Base-by-base conservation (phyloP, 352 stramenopile species). In the Phytopythium helicoides region DNA sequence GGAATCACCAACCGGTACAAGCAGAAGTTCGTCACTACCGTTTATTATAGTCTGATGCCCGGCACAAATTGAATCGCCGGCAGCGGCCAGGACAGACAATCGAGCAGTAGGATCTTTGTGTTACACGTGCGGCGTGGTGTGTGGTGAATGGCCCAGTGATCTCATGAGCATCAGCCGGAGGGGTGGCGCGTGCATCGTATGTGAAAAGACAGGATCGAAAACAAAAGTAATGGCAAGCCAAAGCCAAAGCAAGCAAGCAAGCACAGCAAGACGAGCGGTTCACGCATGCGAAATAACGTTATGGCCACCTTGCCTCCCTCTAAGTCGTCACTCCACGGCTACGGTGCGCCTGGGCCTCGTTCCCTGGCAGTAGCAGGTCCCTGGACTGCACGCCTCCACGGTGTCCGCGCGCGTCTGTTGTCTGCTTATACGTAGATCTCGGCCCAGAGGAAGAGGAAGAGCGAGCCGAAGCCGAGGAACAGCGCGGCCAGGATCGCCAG, bases 21-120 rank as follows among this genome's bases (percentile, higher is more conserved):
- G 76, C 94, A 97, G 50, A 99, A 99, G 67, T 98, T 98, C 68
- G 94, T 98, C 54, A 99, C 96, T 10, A 98, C 94, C 21, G 96
- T 99, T 44, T 99, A 98, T 84, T 99, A 99, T 84, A 96, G 85
- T 54, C 70, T 95, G 54, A 94, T 96, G 79, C 87, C 86, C 33
- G 87, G 85, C 33, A 78, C 81, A 25, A 89, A 86, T 54, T 94
- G 86, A 75, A 28, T n/a, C n/a, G n/a, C n/a, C n/a, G n/a, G n/a
- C n/a, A n/a, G n/a, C n/a, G n/a, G n/a, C n/a, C n/a, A n/a, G n/a
- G n/a, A n/a, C n/a, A n/a, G n/a, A n/a, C n/a, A n/a, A n/a, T n/a
- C n/a, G n/a, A n/a, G n/a, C n/a, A n/a, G n/a, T n/a, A n/a, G n/a
- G n/a, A n/a, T n/a, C n/a, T n/a, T n/a, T n/a, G n/a, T n/a, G n/a